Evolutionary conservation across 805 yeast species (phyloP).

Genomic region (Kuraishia molischiana): DNA sequence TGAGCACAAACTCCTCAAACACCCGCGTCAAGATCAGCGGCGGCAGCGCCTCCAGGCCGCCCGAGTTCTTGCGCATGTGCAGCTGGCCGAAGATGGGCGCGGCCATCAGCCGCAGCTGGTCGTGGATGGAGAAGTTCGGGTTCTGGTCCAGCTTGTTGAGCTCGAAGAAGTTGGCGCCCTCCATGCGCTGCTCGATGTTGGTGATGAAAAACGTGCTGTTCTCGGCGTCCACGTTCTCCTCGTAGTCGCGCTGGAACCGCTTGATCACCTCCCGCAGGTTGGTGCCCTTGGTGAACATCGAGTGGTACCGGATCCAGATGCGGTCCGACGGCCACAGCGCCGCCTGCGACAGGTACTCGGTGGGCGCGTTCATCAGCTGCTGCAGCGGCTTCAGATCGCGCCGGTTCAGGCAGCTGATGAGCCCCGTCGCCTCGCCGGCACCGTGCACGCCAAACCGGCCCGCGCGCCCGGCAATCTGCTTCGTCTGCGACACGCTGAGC

Average conservation of each 20-base stretch:
- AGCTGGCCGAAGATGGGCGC: constrained; percentile 15
- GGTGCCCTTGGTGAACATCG: constrained; percentile 45
- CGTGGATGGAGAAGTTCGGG: constrained; percentile 16
- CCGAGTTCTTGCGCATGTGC: constrained; percentile 16
- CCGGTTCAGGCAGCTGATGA: constrained; percentile 5
- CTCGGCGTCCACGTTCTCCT: constrained; percentile 2
- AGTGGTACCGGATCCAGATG: constrained; percentile 56
- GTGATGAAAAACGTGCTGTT: neutral
- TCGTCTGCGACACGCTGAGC: constrained; percentile 57
- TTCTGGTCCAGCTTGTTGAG: constrained; percentile 11
- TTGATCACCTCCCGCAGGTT: constrained; percentile 35
- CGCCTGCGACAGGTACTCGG: constrained; percentile 47
- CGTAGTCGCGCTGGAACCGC: constrained; percentile 33
- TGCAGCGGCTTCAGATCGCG: constrained; percentile 35
- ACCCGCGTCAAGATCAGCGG: constrained; percentile 19
- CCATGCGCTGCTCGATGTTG: constrained; percentile 9
- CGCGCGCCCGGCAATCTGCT: constrained; percentile 95
- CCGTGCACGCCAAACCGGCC: constrained; percentile 53
- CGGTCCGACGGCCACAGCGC: constrained; percentile 73
- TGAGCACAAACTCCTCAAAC: constrained; percentile 36
- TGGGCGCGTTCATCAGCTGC: constrained; percentile 38
- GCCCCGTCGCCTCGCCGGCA: neutral
- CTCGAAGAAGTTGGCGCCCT: constrained; percentile 15
- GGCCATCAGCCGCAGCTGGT: constrained; percentile 27
- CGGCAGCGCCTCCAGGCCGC: neutral